Percentiles rank a stretch among this genome's conserved stretches.
These are phyloP conservation scores for Phytophthora melonis DNA, from an alignment of 352 stramenopile species.

Conservation along the genomic window DNA sequence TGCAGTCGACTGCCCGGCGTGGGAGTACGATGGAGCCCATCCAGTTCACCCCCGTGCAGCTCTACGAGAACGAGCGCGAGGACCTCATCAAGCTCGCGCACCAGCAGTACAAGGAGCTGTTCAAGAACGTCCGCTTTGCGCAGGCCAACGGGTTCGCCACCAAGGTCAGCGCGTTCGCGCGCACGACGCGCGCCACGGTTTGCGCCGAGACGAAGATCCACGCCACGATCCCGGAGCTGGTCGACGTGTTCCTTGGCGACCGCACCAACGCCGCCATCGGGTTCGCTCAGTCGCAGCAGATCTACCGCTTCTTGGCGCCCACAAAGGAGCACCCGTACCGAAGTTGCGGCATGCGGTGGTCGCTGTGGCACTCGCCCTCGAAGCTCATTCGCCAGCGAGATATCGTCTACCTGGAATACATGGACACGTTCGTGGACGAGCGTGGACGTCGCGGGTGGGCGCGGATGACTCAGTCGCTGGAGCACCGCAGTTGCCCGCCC, in stretches of 20 bases:
- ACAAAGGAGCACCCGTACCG: conserved; percentile 57
- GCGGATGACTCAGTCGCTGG: too few species aligned
- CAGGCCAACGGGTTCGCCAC: conserved; percentile 14
- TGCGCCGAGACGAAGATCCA: too few species aligned
- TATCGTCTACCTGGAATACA: conserved; percentile 19
- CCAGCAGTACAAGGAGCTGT: conserved; percentile 47
- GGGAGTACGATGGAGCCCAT: conserved; percentile 35
- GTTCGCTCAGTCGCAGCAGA: conserved; percentile 39
- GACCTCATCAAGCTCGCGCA: conserved; percentile 48
- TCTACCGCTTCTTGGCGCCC: conserved; percentile 61
- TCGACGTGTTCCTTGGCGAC: too few species aligned
- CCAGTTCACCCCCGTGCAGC: conserved; percentile 41
- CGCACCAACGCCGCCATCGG: too few species aligned
- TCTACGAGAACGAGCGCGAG: conserved; percentile 48
- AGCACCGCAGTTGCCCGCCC: too few species aligned
- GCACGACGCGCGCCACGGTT: too few species aligned
- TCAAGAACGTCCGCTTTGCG: conserved; percentile 54
- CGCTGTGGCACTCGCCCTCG: conserved; percentile 68
- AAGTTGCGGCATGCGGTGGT: conserved; percentile 69
- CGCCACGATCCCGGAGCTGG: too few species aligned
- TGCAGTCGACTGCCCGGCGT: conserved; percentile 23
- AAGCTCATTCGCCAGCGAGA: conserved; percentile 70
- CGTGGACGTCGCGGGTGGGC: too few species aligned
- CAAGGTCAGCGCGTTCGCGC: too few species aligned
- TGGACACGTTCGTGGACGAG: too few species aligned